Conservation (phyloP, 768 basidiomycete species). For the Strobilomyces confusus region DNA sequence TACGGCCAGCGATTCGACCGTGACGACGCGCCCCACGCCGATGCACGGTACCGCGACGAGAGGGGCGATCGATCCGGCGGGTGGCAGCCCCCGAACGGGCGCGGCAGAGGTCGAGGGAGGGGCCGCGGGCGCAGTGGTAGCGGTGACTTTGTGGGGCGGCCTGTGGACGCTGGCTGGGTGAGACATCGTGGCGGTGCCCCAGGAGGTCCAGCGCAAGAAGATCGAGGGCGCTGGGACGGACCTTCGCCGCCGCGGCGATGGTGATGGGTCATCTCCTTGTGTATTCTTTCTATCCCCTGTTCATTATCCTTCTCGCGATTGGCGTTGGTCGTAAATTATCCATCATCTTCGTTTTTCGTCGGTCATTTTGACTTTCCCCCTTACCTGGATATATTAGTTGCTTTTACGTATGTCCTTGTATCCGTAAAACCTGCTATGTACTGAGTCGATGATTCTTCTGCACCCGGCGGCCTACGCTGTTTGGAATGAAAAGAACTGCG, state of each 20-base stretch:
- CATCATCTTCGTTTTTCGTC: constrained; percentile 13
- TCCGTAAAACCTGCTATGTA: constrained; percentile 6
- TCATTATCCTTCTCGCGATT: not conserved
- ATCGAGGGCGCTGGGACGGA: constrained; percentile 26
- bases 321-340: constrained; percentile 26
- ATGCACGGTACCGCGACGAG: constrained; percentile 27
- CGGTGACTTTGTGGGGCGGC: constrained; percentile 30
- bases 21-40: constrained; percentile 20
- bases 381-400: constrained; percentile 8
- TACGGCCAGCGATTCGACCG: no score
- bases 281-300: not conserved
- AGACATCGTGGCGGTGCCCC: constrained; percentile 29
- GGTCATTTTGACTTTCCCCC: not conserved
- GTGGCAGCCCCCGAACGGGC: constrained; percentile 28
- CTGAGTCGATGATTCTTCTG: not conserved
- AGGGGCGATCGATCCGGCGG: constrained; percentile 32
- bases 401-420: constrained; percentile 15
- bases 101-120: constrained; percentile 32
- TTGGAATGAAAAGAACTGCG: constrained; percentile 2
- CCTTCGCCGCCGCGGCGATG: constrained; percentile 29
- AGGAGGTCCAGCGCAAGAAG: constrained; percentile 17
- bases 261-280: constrained; percentile 3
- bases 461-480: not conserved
- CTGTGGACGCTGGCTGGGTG: constrained; percentile 42
- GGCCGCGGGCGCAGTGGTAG: constrained; percentile 22